Percentiles rank a stretch among this genome's conserved stretches.
Evolutionary conservation across 495 filamentous ascomycete genomes (phyloP).

Genomic region (Friedmanniomyces simplex): DNA sequence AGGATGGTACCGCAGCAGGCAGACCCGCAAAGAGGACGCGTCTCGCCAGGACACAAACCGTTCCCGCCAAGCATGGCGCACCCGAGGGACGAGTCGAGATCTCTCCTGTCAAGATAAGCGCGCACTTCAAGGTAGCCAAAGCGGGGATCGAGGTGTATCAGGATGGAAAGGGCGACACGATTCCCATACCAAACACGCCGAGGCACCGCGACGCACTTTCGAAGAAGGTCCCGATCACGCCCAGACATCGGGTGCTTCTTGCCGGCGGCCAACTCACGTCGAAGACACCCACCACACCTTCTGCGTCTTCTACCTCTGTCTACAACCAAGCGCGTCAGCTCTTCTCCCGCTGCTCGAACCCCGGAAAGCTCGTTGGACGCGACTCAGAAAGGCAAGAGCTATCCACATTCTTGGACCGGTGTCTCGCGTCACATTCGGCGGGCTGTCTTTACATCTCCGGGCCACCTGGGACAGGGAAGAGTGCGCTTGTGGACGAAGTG

Average conservation of each 20-base stretch:
- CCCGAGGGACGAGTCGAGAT: conserved; percentile 20
- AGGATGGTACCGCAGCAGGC: conserved; percentile 29
- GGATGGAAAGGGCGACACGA: conserved; percentile 15
- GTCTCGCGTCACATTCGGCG: conserved; percentile 48
- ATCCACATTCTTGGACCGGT: conserved; percentile 53
- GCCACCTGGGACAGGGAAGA: conserved; percentile 93
- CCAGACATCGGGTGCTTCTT: conserved; percentile 55
- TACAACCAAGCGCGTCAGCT: conserved; percentile 81
- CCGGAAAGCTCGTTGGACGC: conserved; percentile 68
- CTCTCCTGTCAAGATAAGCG: conserved; percentile 27
- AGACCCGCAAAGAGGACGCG: conserved; percentile 8
- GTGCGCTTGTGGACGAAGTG: conserved; percentile 77
- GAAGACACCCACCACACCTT: conserved; percentile 54
- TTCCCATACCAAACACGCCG: conserved; percentile 49
- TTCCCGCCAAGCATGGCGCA: conserved; percentile 30
- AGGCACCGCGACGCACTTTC: conserved; percentile 55
- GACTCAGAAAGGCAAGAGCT: conserved; percentile 69
- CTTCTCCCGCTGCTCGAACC: conserved; percentile 68
- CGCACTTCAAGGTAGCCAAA: conserved; percentile 25
- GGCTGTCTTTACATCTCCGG: conserved; percentile 95
- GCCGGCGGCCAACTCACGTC: conserved; percentile 46
- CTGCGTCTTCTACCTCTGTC: conserved; percentile 49
- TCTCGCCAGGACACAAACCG: background rate
- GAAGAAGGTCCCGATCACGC: conserved; percentile 54
- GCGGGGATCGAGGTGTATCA: conserved; percentile 14